Conservation (phyloP, 768 basidiomycete species). For the Leccinum truebloodii region DNA sequence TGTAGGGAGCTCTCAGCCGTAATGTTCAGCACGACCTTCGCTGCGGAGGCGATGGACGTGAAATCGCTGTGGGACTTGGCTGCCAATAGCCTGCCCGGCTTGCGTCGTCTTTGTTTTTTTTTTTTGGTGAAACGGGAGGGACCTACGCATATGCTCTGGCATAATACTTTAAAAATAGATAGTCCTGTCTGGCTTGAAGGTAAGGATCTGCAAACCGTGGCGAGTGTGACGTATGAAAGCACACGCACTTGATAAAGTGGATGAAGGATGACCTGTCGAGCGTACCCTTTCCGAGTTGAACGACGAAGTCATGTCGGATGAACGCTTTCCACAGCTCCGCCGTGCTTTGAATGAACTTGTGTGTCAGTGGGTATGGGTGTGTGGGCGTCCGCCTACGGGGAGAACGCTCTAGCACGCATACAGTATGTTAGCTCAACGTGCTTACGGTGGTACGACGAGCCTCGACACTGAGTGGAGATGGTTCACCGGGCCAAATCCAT, state of each 20-base stretch:
- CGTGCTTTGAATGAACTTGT: slow-evolving; percentile 60
- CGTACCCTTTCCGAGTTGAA: slow-evolving; percentile 70
- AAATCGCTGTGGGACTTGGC: slow-evolving; percentile 69
- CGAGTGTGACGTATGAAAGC: background rate
- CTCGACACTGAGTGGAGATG: slow-evolving; percentile 66
- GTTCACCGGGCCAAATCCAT: slow-evolving; percentile 84
- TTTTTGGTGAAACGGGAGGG: background rate
- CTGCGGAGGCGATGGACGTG: slow-evolving; percentile 59
- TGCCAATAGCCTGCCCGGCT: slow-evolving; percentile 58
- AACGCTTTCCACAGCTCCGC: slow-evolving; percentile 66
- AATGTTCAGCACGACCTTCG: slow-evolving; percentile 62
- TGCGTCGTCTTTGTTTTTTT: background rate
- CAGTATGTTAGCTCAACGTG: slow-evolving; percentile 15
- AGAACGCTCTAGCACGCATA: background rate
- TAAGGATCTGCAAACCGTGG: background rate
- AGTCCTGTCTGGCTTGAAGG: slow-evolving; percentile 64
- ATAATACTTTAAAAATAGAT: slow-evolving; percentile 81
- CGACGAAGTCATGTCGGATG: slow-evolving; percentile 84
- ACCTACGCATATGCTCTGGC: slow-evolving; percentile 75
- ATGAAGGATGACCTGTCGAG: slow-evolving; percentile 67
- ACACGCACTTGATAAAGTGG: slow-evolving; percentile 78
- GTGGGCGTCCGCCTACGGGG: slow-evolving; percentile 50
- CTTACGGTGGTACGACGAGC: slow-evolving; percentile 56
- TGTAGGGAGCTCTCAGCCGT: slow-evolving; percentile 74
- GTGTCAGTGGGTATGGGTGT: slow-evolving; percentile 70